Base-by-base conservation (phyloP, 2,329 filamentous ascomycete species). In the Lizonia empirigonia region DNA sequence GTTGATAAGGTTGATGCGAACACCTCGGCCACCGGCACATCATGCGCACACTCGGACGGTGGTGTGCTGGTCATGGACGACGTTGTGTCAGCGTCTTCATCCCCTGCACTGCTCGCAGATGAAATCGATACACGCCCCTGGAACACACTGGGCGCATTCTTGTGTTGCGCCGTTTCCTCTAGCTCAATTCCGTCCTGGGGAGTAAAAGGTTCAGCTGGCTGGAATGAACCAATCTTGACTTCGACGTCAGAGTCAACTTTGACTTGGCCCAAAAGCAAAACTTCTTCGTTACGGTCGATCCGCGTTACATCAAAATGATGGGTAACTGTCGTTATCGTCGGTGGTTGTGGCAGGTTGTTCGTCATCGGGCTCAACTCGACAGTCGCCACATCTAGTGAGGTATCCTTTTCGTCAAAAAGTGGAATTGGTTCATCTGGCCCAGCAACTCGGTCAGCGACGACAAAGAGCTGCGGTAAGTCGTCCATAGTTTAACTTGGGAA, bases 31-130 rank as follows among this genome's bases (percentile, higher is more conserved):
- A 27, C 9, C 3, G 27, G 20, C 9, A 53, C 40, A 3, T 12
- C 13, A 8, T 6, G 4, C 1, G 33, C 55, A 26, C 27, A 40
- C 23, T 62, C 59, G 13, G 55, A 56, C 12, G 52, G 50, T 5
- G 59, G 32, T 20, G 42, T 44, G 34, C 59, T 62, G 22, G 56
- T 60, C 12, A 53, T 35, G n/a, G 53, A 53, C 8, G 53, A 53
- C 9, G 46, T 38, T 1, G 37, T 27, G 6, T 49, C 40, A n/a
- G 36, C 50, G 4, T 27, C 18, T 6, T 50, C 47, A 3, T 54
- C 51, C 15, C 44, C 52, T 18, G 23, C 15, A 9, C 40, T 40
- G 12, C 50, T 50, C 7, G 48, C 36, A 10, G 34, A 50, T 2
- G 44, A 50, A 8, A 47, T 40, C 2, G 50, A 52, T 22, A 24